Conservation (phyloP, 345 rosid genomes). For the Ailanthus altissimus region DNA sequence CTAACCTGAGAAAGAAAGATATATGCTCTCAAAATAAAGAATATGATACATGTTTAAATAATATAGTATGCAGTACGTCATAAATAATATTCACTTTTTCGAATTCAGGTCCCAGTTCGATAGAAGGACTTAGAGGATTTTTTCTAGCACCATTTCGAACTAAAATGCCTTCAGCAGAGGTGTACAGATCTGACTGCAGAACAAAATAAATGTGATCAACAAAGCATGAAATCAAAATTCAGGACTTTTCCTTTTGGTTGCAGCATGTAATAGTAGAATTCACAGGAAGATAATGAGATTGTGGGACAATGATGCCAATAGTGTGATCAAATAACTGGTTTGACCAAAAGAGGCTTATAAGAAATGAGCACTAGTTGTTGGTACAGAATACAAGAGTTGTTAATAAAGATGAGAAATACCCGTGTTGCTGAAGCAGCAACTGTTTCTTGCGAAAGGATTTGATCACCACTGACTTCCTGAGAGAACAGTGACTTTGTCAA, state of each 20-base stretch:
- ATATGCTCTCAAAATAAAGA: not conserved
- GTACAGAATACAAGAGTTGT: not conserved
- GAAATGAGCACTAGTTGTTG: not conserved
- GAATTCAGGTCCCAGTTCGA: conserved; percentile 58
- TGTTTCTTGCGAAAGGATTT: conserved; percentile 28
- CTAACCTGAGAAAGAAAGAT: conserved; percentile 35
- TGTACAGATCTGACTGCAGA: conserved; percentile 64
- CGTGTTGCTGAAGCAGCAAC: conserved; percentile 37
- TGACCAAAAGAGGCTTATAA: conserved; percentile 17
- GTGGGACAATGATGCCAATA: conserved; percentile 47
- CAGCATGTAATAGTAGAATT: conserved; percentile 27
- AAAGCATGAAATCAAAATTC: not conserved
- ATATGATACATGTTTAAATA: not conserved
- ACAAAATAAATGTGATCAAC: conserved; percentile 12
- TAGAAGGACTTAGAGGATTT: conserved; percentile 45
- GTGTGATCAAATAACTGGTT: conserved; percentile 47
- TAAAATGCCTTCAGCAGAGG: conserved; percentile 39
- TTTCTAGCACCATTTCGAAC: conserved; percentile 39
- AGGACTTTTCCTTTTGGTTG: conserved; percentile 12
- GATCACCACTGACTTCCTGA: conserved; percentile 28
- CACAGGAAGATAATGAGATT: conserved; percentile 44
- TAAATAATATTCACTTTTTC: conserved; percentile 39
- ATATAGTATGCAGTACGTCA: not conserved
- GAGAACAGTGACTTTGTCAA: conserved; percentile 1
- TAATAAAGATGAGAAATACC: conserved; percentile 30